Evolutionary conservation across 768 basidiomycete species (phyloP).

Genomic region (Agaricus subrufescens): DNA sequence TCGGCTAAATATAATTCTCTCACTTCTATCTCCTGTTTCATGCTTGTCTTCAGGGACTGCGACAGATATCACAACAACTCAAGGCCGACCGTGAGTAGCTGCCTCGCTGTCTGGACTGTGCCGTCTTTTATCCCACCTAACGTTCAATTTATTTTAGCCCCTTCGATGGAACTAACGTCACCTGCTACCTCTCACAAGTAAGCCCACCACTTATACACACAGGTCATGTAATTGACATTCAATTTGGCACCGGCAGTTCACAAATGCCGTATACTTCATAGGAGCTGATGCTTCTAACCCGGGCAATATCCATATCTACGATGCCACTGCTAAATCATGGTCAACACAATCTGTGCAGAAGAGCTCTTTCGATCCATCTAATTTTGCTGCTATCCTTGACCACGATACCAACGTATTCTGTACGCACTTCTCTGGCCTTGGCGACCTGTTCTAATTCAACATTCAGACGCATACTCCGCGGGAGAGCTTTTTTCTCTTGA

Average conservation of each 20-base stretch:
- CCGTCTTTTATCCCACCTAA: neutral
- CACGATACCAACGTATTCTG: constrained; percentile 94
- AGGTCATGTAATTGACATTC: neutral
- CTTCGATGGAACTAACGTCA: constrained; percentile 58
- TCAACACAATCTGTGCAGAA: constrained; percentile 59
- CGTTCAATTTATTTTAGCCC: constrained; percentile 34
- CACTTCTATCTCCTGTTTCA: neutral
- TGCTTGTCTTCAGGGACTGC: constrained; percentile 37
- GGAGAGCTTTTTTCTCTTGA: constrained; percentile 66
- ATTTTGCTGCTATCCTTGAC: constrained; percentile 75
- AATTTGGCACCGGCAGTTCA: constrained; percentile 44
- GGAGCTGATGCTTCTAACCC: constrained; percentile 71
- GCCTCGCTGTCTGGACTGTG: neutral
- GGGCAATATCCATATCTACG: constrained; percentile 74
- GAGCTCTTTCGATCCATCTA: constrained; percentile 55
- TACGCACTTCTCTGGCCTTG: constrained; percentile 24
- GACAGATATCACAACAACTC: constrained; percentile 64
- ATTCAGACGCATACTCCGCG: constrained; percentile 63
- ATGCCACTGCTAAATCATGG: constrained; percentile 72
- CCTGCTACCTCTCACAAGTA: constrained; percentile 72
- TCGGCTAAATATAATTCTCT: constrained; percentile 25
- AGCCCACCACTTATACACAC: constrained; percentile 5
- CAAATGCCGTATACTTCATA: constrained; percentile 82
- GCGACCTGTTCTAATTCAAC: neutral
- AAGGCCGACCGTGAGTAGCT: constrained; percentile 68